Evolutionary conservation across 192 early-diverging fungal genomes (phyloP).

Genomic region (Blastocladiella britannica): DNA sequence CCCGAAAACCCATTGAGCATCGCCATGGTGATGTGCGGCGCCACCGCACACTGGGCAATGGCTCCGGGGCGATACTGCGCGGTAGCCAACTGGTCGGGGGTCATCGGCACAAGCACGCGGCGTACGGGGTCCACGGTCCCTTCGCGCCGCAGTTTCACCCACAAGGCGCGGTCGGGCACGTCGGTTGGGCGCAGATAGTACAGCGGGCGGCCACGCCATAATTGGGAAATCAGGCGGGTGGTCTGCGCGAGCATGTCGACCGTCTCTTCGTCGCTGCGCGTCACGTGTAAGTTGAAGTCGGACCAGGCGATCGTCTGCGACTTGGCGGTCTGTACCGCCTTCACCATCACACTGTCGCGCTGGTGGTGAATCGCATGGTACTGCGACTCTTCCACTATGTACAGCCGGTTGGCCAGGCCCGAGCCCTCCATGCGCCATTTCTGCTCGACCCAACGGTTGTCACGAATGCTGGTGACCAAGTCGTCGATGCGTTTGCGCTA

Average conservation of each 20-base stretch:
- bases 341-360: neutral
- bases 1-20: conserved; percentile 43
- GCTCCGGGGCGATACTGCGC: conserved; percentile 20
- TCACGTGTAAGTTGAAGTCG: conserved; percentile 18
- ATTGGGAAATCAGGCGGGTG: neutral
- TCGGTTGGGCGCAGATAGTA: neutral
- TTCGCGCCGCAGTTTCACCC: conserved; percentile 27
- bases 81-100: conserved; percentile 13
- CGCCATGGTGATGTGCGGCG: conserved; percentile 36
- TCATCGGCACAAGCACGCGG: neutral
- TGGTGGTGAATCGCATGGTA: neutral
- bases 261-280: conserved; percentile 13
- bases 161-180: conserved; percentile 13
- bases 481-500: conserved; percentile 94
- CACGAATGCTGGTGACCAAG: conserved; percentile 71
- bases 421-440: conserved; percentile 19
- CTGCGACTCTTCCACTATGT: neutral
- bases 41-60: conserved; percentile 10
- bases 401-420: conserved; percentile 10
- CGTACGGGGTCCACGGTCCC: conserved; percentile 17
- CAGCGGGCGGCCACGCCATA: neutral
- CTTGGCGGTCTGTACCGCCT: neutral
- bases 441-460: conserved; percentile 82
- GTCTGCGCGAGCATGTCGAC: conserved; percentile 3
- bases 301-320: neutral